Percentiles rank a stretch among this genome's conserved stretches.
Conservation (phyloP, 108 stramenopile species). For the Fragilaria crotonensis region DNA sequence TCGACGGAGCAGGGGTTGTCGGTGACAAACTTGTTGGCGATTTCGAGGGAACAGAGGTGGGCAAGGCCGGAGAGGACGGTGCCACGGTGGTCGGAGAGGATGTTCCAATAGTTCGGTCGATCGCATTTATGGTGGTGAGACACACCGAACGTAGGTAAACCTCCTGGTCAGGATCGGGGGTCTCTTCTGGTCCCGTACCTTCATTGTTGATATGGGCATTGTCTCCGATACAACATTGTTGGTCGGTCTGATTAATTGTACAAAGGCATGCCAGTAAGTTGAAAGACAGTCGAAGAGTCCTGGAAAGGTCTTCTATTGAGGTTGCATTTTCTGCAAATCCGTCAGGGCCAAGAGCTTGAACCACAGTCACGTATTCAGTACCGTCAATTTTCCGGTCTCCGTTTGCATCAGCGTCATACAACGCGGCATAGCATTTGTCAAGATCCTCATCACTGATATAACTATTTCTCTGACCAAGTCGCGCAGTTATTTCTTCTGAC, state of each 20-base stretch:
- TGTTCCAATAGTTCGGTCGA: slow-evolving; percentile 13
- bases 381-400: slow-evolving; percentile 16
- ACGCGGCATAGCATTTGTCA: slow-evolving; percentile 15
- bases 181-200: slow-evolving; percentile 22
- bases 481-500: neutral
- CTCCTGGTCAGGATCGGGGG: slow-evolving; percentile 9
- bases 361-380: slow-evolving; percentile 32
- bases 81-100: neutral
- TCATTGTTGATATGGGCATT: slow-evolving; percentile 24
- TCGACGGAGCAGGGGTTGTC: neutral
- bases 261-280: slow-evolving; percentile 35
- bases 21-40: neutral
- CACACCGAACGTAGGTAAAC: slow-evolving; percentile 33
- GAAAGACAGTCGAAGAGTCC: slow-evolving; percentile 23
- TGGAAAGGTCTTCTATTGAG: slow-evolving; percentile 22
- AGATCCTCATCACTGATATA: slow-evolving; percentile 1
- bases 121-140: slow-evolving; percentile 16
- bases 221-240: slow-evolving; percentile 28
- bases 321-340: slow-evolving; percentile 13
- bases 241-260: slow-evolving; percentile 3
- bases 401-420: slow-evolving; percentile 26
- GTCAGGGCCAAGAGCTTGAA: slow-evolving; percentile 22
- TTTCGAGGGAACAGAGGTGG: neutral
- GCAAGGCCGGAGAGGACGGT: neutral
- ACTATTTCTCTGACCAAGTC: neutral